Conservation (phyloP, 495 filamentous ascomycete species). For the Hypoxylon perforatum region DNA sequence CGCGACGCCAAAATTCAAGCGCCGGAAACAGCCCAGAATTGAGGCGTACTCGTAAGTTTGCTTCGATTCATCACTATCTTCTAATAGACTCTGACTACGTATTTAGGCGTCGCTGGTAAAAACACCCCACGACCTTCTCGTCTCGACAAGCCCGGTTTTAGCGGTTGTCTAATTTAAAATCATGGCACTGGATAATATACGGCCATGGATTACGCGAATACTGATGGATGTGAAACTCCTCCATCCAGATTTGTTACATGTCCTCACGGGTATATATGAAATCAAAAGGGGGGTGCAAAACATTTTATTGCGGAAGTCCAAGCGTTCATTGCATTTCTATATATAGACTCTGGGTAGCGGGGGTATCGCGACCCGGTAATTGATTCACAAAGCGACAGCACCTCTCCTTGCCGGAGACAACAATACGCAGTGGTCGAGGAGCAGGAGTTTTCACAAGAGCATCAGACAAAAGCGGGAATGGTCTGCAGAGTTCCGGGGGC, state of each 20-base stretch:
- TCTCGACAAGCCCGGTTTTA: neutral
- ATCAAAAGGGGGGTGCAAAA: too few relatives aligned
- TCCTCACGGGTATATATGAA: neutral
- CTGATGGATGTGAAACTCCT: neutral
- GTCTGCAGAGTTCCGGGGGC: constrained; percentile 8
- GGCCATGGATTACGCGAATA: neutral
- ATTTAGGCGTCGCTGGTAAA: constrained; percentile 47
- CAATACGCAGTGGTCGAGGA: neutral
- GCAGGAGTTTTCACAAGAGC: constrained; percentile 5
- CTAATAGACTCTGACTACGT: constrained; percentile 12
- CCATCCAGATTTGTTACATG: neutral
- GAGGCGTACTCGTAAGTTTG: constrained; percentile 55
- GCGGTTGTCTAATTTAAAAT: neutral
- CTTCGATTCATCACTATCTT: neutral
- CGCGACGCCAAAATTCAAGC: constrained; percentile 35
- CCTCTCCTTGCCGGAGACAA: neutral
- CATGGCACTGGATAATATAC: neutral
- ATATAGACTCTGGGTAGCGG: too few relatives aligned
- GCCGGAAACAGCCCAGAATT: constrained; percentile 47
- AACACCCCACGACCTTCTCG: neutral
- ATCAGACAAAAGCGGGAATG: constrained; percentile 14
- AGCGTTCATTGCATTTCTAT: too few relatives aligned
- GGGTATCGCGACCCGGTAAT: neutral
- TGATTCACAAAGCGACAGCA: constrained; percentile 4
- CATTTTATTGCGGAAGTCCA: too few relatives aligned